phyloP scores from a whole-genome alignment of 2,329 filamentous ascomycete genomes.

The Fusarium poae region DNA sequence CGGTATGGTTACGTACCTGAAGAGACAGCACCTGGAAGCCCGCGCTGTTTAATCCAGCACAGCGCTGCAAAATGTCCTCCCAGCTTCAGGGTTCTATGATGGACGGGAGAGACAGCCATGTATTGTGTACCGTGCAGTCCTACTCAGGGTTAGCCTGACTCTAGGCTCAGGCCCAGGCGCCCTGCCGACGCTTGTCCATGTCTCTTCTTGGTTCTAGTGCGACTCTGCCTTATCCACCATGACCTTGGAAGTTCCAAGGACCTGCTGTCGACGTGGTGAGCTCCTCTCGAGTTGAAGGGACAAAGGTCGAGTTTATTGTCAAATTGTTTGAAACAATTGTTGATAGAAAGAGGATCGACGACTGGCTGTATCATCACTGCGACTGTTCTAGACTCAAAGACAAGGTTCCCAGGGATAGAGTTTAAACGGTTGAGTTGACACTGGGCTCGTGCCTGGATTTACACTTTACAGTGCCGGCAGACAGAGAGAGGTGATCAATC shows the following conservation, averaged over 20 bases:
- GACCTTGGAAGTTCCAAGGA: conserved; percentile 33
- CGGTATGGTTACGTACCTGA: conserved; percentile 38
- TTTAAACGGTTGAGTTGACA: conserved; percentile 32
- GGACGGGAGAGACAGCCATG: conserved; percentile 10
- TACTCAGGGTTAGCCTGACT: conserved; percentile 35
- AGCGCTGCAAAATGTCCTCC: conserved; percentile 2
- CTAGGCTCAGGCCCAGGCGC: conserved; percentile 43
- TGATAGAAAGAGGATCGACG: conserved; percentile 13
- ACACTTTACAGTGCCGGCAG: conserved; percentile 21
- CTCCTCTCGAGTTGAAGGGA: conserved; percentile 15
- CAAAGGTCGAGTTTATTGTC: conserved; percentile 1
- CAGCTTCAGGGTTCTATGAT: conserved; percentile 16
- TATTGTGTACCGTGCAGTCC: conserved; percentile 24
- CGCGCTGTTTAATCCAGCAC: not conserved
- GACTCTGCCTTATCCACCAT: conserved; percentile 38
- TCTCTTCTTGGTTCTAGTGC: conserved; percentile 38
- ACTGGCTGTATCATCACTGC: not conserved
- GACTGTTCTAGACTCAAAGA: not conserved
- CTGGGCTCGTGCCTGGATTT: conserved; percentile 37
- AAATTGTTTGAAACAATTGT: conserved; percentile 26
- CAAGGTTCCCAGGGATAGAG: conserved; percentile 11
- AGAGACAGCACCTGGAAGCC: not conserved
- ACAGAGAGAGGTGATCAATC: conserved; percentile 6
- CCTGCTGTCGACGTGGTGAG: conserved; percentile 33
- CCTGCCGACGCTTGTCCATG: conserved; percentile 43